phyloP scores from a whole-genome alignment of 495 filamentous ascomycete species.

The Jackrogersella minutella region DNA sequence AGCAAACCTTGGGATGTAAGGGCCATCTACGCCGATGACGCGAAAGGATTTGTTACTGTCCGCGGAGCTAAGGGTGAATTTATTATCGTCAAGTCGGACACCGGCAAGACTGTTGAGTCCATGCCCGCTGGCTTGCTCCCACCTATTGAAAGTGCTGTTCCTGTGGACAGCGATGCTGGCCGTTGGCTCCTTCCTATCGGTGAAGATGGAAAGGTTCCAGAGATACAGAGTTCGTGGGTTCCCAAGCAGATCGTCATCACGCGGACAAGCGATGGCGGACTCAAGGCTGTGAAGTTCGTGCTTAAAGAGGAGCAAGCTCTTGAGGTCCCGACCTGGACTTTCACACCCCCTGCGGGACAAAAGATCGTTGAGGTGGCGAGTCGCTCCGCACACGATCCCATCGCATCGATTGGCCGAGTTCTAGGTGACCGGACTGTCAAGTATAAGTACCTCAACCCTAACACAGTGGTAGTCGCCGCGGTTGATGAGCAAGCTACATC shows the following conservation, averaged over 20 bases:
- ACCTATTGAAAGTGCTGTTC: conserved; percentile 53
- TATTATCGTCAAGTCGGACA: conserved; percentile 63
- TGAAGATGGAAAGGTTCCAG: conserved; percentile 53
- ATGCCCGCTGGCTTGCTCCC: conserved; percentile 47
- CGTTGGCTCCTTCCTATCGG: conserved; percentile 59
- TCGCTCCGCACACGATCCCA: conserved; percentile 79
- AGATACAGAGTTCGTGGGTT: conserved; percentile 46
- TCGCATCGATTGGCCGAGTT: conserved; percentile 94
- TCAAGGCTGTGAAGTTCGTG: conserved; percentile 67
- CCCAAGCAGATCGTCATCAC: conserved; percentile 67
- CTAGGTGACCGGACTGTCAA: conserved; percentile 89
- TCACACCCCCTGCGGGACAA: conserved; percentile 72
- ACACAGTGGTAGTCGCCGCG: conserved; percentile 80
- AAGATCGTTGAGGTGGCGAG: conserved; percentile 70
- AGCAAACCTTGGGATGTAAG: conserved; percentile 71
- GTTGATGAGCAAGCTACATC: conserved; percentile 62
- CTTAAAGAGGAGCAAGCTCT: conserved; percentile 53
- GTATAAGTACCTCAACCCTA: conserved; percentile 97
- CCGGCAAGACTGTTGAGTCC: conserved; percentile 61
- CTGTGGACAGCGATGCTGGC: conserved; percentile 61
- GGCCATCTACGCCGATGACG: conserved; percentile 66
- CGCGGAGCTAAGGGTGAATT: conserved; percentile 65
- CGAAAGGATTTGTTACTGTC: conserved; percentile 65
- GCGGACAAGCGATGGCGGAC: conserved; percentile 63
- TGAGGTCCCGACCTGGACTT: conserved; percentile 73